Conservation (phyloP, 2,329 filamentous ascomycete genomes). For the Ophiognomonia clavigignenti-juglandacearum region DNA sequence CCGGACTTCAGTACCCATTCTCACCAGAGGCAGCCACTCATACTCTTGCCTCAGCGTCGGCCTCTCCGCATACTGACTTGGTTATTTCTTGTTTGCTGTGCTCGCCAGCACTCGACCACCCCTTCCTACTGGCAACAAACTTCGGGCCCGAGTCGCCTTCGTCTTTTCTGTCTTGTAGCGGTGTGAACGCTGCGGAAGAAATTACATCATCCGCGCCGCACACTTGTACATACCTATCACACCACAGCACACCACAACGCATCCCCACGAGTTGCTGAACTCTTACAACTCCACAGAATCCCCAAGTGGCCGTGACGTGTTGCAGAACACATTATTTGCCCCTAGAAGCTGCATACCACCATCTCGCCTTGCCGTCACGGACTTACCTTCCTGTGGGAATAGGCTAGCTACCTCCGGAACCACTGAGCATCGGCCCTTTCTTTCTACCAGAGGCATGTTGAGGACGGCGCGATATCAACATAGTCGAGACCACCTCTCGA, state of each 20-base stretch:
- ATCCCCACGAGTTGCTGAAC: not conserved
- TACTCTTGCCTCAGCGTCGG: not conserved
- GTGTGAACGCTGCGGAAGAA: slow-evolving; percentile 10
- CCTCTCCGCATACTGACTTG: not conserved
- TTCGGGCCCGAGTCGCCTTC: not conserved
- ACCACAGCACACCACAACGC: slow-evolving; percentile 1
- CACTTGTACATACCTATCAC: not conserved
- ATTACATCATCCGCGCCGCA: slow-evolving; percentile 7
- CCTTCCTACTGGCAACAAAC: slow-evolving; percentile 1
- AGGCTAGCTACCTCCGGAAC: too few relatives aligned
- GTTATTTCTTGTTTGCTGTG: not conserved
- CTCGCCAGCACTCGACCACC: not conserved
- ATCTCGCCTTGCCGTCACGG: too few relatives aligned
- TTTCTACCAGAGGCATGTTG: slow-evolving; percentile 13
- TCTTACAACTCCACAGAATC: not conserved
- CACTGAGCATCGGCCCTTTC: not conserved
- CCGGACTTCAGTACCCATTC: not conserved
- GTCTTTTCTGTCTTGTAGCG: slow-evolving; percentile 8
- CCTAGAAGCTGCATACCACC: not conserved
- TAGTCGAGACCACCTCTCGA: slow-evolving; percentile 7
- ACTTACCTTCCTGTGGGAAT: not conserved
- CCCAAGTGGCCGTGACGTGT: not conserved
- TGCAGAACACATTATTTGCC: not conserved
- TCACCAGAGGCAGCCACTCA: not conserved
- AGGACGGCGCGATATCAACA: not conserved